Percentiles rank a stretch among this genome's conserved stretches.
These are phyloP conservation scores for Penicillium herquei DNA, from an alignment of 495 filamentous ascomycete species.

Conservation along the genomic window DNA sequence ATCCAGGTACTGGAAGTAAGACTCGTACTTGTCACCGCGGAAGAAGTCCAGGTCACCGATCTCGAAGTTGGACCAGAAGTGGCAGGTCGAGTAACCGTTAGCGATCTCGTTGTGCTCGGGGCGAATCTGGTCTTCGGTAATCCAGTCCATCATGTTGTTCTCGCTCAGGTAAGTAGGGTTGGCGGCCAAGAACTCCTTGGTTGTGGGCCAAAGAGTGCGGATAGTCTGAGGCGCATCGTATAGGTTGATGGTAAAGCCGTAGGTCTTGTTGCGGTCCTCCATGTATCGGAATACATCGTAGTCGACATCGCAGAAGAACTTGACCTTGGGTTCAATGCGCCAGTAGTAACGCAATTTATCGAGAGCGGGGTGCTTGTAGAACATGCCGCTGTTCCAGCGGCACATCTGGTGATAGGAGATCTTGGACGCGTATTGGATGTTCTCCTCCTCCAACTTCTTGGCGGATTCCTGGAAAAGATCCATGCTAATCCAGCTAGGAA, in stretches of 20 bases:
- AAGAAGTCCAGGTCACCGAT: slow-evolving; percentile 95
- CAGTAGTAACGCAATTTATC: slow-evolving; percentile 87
- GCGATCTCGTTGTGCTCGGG: slow-evolving; percentile 77
- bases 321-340: slow-evolving; percentile 98
- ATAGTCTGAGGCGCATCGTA: slow-evolving; percentile 89
- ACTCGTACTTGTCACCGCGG: slow-evolving; percentile 85
- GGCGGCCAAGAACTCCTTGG: slow-evolving; percentile 77
- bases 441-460: slow-evolving; percentile 75
- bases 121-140: slow-evolving; percentile 72
- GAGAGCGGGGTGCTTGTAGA: slow-evolving; percentile 94
- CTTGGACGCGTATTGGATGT: slow-evolving; percentile 84
- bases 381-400: slow-evolving; percentile 96
- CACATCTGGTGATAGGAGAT: slow-evolving; percentile 99
- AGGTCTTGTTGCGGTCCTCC: slow-evolving; percentile 95
- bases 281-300: slow-evolving; percentile 99
- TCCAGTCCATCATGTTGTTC: slow-evolving; percentile 85
- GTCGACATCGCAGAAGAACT: slow-evolving; percentile 99
- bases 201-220: slow-evolving; percentile 92
- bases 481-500: slow-evolving; percentile 87
- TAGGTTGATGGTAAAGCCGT: slow-evolving; percentile 97
- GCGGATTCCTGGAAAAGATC: slow-evolving; percentile 83
- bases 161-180: slow-evolving; percentile 78
- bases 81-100: slow-evolving; percentile 96
- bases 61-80: slow-evolving; percentile 99
- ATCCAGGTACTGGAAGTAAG: slow-evolving; percentile 96